Conservation (phyloP, 176 grass and related monocot species). For the Saccharum officinarum region DNA sequence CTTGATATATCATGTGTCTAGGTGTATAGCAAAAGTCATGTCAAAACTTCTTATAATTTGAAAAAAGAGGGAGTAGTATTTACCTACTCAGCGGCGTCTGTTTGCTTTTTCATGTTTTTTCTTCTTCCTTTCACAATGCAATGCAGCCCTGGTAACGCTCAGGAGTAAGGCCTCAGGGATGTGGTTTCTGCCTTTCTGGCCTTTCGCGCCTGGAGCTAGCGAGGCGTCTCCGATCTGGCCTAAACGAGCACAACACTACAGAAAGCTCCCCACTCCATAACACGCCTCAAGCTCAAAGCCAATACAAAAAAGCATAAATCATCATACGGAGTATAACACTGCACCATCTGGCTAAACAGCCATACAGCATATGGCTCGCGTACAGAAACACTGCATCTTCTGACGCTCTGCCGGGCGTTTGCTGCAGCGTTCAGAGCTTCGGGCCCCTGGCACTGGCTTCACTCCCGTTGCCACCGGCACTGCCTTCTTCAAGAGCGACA, state of each 20-base stretch:
- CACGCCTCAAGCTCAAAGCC: background rate
- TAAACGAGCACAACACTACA: background rate
- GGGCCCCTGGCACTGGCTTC: background rate
- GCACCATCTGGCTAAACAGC: background rate
- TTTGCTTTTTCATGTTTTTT: background rate
- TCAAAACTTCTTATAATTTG: no score
- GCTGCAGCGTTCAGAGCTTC: background rate
- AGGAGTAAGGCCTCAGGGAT: no score
- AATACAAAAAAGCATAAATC: background rate
- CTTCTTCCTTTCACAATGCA: background rate
- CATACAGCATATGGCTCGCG: background rate
- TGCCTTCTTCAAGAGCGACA: conserved; percentile 21
- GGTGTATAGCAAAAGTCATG: no score
- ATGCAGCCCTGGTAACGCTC: background rate
- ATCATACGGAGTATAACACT: background rate
- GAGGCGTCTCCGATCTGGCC: background rate
- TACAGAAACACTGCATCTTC: background rate
- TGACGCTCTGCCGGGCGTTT: background rate
- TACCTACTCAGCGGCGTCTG: no score
- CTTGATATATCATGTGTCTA: no score
- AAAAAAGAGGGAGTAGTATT: no score
- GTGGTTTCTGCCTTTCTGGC: background rate
- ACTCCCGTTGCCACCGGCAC: background rate
- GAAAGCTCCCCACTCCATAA: background rate
- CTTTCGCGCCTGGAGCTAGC: no score